Base-by-base conservation (phyloP, 2,329 filamentous ascomycete species). In the Ophiostoma novo-ulmi region DNA sequence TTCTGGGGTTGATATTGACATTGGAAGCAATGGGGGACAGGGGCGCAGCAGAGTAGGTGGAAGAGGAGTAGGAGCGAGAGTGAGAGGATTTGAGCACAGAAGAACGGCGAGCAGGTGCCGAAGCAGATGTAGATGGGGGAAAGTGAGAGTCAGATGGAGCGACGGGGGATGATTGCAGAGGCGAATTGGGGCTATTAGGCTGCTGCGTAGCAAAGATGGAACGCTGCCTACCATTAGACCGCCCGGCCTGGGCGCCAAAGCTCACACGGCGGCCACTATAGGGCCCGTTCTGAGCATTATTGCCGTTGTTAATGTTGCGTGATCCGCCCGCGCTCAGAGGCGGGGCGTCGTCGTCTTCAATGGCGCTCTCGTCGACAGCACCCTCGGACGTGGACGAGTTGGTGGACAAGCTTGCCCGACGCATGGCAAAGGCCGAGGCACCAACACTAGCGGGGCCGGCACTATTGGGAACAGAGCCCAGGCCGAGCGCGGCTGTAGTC, bases 241-340 rank as follows among this genome's bases (percentile, higher is more conserved):
- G 52, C n/a, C 93, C 84, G 74, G 91, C 91, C 79, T 93, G 88
- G 73, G 91, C 90, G 73, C 94, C 94, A 77, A 97, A 96, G 81
- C 94, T 97, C 83, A 97, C 89, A 72, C 94, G 91, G 75, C 94
- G 90, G 65, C 65, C 65, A 39, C 61, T 35, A 20, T 44, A 44
- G 11, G 38, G 11, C n/a, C 36, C 22, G 64, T 26, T 66, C n/a
- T 22, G 52, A 58, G 52, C n/a, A 58, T 66, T 8, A 17, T 48
- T 48, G 44, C 7, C 7, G 44, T 20, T 48, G 44, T 20, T 48
- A 20, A 20, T 48, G 44, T 7, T n/a, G 76, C 84, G 86, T 55
- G 82, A 78, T 35, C 36, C 64, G 71, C 80, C 79, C 69, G 80
- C 78, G n/a, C 26, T 35, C 58, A 35, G 38, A 26, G 82, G 79